Evolutionary conservation across 108 stramenopile species (phyloP).

Genomic region (Fragilaria crotonensis): DNA sequence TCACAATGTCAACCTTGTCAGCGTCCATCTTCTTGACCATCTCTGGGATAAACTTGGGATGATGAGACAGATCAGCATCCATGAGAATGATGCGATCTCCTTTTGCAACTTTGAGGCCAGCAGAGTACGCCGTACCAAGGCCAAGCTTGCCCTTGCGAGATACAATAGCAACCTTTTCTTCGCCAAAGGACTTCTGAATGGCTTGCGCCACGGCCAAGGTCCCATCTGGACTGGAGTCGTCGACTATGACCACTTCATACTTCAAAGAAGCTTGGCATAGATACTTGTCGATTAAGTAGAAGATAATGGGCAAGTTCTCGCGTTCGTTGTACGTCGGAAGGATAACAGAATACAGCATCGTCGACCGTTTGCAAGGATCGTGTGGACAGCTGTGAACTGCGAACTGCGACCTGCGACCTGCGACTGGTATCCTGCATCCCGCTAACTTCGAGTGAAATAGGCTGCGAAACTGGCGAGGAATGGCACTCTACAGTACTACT

Average conservation of each 20-base stretch:
- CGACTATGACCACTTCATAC: constrained; percentile 94
- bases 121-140: constrained; percentile 93
- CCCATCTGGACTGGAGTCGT: constrained; percentile 92
- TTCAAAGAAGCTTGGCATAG: constrained; percentile 57
- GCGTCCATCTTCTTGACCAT: constrained; percentile 56
- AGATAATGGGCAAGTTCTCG: constrained; percentile 94
- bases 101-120: constrained; percentile 71
- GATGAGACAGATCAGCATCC: constrained; percentile 98
- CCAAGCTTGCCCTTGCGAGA: constrained; percentile 92
- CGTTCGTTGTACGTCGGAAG: constrained; percentile 98
- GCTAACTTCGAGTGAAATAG: too few relatives aligned
- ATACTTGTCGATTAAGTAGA: constrained; percentile 78
- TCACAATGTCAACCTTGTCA: constrained; percentile 81
- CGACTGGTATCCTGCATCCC: too few relatives aligned
- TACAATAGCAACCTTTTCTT: constrained; percentile 68
- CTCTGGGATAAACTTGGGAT: constrained; percentile 93
- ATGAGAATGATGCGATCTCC: constrained; percentile 91
- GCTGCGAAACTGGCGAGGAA: too few relatives aligned
- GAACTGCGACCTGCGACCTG: too few relatives aligned
- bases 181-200: constrained; percentile 78
- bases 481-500: too few relatives aligned
- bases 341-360: constrained; percentile 93
- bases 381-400: too few relatives aligned
- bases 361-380: too few relatives aligned
- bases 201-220: constrained; percentile 89